Percentiles rank a stretch among this genome's conserved stretches.
phyloP scores from a whole-genome alignment of 495 filamentous ascomycete species.

The Chaetomidium leptoderma region DNA sequence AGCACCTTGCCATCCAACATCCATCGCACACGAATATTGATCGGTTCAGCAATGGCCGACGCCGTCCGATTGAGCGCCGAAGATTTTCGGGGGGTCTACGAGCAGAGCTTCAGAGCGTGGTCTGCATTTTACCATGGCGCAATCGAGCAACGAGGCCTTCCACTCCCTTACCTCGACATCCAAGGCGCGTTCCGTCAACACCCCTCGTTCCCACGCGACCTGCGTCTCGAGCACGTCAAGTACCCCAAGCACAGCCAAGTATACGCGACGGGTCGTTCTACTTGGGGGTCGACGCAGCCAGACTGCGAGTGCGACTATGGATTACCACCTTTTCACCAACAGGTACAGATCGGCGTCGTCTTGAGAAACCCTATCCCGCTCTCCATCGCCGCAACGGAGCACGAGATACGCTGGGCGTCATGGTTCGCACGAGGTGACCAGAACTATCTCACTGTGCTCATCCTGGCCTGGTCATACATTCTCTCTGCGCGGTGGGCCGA shows the following conservation, averaged over 20 bases:
- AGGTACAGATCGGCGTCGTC: constrained; percentile 6
- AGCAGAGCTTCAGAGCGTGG: constrained; percentile 10
- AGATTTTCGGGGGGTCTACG: neutral
- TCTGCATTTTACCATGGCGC: constrained; percentile 4
- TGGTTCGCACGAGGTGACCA: constrained; percentile 11
- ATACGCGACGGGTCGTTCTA: neutral
- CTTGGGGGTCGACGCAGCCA: neutral
- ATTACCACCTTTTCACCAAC: neutral
- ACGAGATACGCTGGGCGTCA: neutral
- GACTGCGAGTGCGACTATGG: neutral
- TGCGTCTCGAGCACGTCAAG: neutral
- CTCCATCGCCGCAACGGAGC: neutral
- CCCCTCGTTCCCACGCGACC: neutral
- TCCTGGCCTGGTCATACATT: constrained; percentile 24
- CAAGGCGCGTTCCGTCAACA: neutral
- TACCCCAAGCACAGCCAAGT: neutral
- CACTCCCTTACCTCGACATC: neutral
- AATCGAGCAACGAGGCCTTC: neutral
- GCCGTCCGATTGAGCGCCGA: constrained; percentile 5
- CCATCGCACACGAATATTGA: too few species aligned
- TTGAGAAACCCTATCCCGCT: neutral
- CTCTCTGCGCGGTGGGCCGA: constrained; percentile 25
- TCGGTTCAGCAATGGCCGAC: neutral
- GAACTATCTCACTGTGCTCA: constrained; percentile 15
- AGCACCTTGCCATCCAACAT: too few species aligned